These are phyloP conservation scores for Cryptosporidium meleagridis DNA, from an alignment of 169 alveolate species.

Conservation along the genomic window DNA sequence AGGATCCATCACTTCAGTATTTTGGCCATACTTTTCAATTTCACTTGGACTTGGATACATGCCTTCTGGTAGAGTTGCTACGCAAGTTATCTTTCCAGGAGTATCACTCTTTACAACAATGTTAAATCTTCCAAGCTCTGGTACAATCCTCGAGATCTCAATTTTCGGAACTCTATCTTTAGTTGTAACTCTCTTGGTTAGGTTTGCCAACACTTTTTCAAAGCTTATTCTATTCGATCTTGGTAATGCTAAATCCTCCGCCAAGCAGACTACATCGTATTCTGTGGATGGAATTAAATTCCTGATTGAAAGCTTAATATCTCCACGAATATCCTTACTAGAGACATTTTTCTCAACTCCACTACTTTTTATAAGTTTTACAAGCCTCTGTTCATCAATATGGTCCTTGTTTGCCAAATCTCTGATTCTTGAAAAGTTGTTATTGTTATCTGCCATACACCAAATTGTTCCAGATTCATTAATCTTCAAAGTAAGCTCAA, in stretches of 20 bases:
- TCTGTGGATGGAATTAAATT: conserved; percentile 76
- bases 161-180: conserved; percentile 77
- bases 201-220: conserved; percentile 39
- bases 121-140: conserved; percentile 76
- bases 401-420: neutral
- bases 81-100: conserved; percentile 80
- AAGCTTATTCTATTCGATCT: conserved; percentile 73
- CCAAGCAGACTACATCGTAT: conserved; percentile 76
- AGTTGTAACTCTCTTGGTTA: conserved; percentile 67
- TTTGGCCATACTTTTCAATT: conserved; percentile 77
- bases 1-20: conserved; percentile 62
- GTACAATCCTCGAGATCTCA: conserved; percentile 59
- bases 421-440: conserved; percentile 8
- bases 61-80: conserved; percentile 78
- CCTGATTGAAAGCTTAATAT: conserved; percentile 16
- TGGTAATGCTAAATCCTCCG: conserved; percentile 80
- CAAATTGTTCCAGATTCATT: conserved; percentile 54
- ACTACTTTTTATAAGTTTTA: conserved; percentile 31
- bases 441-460: conserved; percentile 41
- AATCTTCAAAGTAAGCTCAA: conserved; percentile 23
- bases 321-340: neutral
- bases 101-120: conserved; percentile 77
- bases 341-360: conserved; percentile 35
- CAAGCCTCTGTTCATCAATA: conserved; percentile 13
- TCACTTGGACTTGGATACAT: conserved; percentile 78